These are phyloP conservation scores for Dictyostelium purpureum DNA, from an alignment of 78 protist genomes.

Conservation along the genomic window DNA sequence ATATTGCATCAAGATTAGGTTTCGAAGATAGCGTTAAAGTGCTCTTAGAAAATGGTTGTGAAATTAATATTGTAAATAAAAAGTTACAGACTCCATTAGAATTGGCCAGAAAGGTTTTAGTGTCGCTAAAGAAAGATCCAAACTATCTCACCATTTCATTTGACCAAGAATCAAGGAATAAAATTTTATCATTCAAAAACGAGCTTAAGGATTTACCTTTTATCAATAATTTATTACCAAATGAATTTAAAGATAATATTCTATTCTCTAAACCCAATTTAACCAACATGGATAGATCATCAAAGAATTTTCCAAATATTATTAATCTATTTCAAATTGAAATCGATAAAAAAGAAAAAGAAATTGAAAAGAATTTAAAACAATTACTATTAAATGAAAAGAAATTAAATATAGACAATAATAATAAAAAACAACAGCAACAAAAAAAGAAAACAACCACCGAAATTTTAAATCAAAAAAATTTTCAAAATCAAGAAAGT, in stretches of 20 bases:
- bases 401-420: neutral
- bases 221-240: constrained; percentile 7
- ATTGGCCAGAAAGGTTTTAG: neutral
- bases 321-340: neutral
- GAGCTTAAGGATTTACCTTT: neutral
- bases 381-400: neutral
- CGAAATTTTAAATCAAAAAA: neutral
- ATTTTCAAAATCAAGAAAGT: neutral
- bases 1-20: constrained; percentile 29
- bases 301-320: neutral
- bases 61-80: constrained; percentile 32
- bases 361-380: constrained; percentile 24
- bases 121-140: neutral
- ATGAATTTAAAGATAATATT: constrained; percentile 7
- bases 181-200: neutral
- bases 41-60: constrained; percentile 12
- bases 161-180: neutral
- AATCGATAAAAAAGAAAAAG: neutral
- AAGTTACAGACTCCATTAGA: constrained; percentile 27
- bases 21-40: constrained; percentile 8
- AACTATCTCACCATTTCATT: neutral
- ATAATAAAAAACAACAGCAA: neutral
- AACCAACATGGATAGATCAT: neutral
- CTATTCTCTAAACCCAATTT: neutral
- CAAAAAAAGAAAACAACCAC: constrained; percentile 7